Evolutionary conservation across 805 yeast species (phyloP).

Genomic region (Huiozyma naganishii): DNA sequence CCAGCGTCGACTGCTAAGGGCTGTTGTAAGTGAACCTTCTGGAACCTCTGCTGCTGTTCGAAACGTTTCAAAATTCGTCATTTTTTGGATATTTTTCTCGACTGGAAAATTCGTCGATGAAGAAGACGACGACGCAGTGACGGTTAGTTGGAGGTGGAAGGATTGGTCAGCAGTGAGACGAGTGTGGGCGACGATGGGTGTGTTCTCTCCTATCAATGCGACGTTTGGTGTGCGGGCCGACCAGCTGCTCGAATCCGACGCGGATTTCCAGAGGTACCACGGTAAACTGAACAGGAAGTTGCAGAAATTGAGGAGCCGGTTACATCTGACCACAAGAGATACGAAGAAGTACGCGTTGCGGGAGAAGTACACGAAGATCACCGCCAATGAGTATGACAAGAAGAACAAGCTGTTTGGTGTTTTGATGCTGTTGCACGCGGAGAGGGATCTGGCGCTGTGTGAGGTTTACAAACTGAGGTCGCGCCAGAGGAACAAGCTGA

Average conservation of each 20-base stretch:
- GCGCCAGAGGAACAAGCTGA: conserved; percentile 23
- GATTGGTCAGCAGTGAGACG: background rate
- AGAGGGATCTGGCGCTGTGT: conserved; percentile 44
- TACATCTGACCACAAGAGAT: conserved; percentile 53
- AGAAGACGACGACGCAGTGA: background rate
- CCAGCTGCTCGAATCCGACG: conserved; percentile 52
- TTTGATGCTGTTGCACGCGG: conserved; percentile 56
- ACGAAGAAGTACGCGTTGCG: conserved; percentile 48
- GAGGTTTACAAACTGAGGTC: conserved; percentile 23
- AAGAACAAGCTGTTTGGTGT: conserved; percentile 43
- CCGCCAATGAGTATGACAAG: conserved; percentile 37
- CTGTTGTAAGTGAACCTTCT: no score
- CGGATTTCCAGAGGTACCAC: conserved; percentile 63
- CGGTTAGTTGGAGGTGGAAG: background rate
- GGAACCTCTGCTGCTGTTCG: no score
- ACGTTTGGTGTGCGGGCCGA: conserved; percentile 45
- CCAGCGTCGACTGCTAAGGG: no score
- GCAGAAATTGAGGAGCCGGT: conserved; percentile 52
- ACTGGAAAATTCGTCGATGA: background rate
- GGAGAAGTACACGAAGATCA: conserved; percentile 36
- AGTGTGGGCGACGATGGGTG: conserved; percentile 2
- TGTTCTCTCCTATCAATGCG: conserved; percentile 26
- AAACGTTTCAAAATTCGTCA: no score
- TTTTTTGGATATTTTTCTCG: background rate
- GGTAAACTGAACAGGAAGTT: conserved; percentile 48